Evolutionary conservation across 192 early-diverging fungal genomes (phyloP), one percentile per base, ranked within the genome.

Genomic region (Coemansia reversa): DNA sequence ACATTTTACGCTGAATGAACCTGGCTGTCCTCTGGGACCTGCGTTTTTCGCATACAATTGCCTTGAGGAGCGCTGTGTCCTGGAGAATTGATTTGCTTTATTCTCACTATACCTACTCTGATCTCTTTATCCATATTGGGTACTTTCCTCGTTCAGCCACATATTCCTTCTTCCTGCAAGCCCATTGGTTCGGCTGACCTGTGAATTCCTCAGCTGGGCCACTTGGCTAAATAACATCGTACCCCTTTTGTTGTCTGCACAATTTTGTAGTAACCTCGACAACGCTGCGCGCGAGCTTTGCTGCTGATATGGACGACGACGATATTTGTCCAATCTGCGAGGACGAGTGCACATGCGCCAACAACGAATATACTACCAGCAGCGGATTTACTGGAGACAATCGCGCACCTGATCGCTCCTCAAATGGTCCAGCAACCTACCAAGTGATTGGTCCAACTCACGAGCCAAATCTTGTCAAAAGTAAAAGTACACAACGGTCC

Each of bases 291-390:
- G 48, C 20, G 48, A 19, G 48, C 48, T 9, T 16, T 49, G 64
- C 65, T 7, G 60, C 48, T 24, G 76, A 69, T 45, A 67, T 70
- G 71, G 76, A 79, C 25, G 76, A 79, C 27, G 76, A 79, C 60
- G 76, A 79, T 35, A 79, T 79, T 18, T 79, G 76, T 29, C 76
- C 76, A 9, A 79, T 79, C 35, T 79, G 76, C 58, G 76, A 79
- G 55, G 76, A 79, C 54, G 76, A 79, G 39, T 79, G 76, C 55
- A 74, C 67, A 7, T 79, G 76, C 39, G 60, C 52, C 27, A 70
- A 67, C 65, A 16, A 64, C 7, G 55, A 68, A 33, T 29, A 51
- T 9, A 51, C 45, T 25, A 55, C 23, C n/a, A 51, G 30, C 62
- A 54, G 30, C 58, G 48, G 7, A 45, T 11, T 14, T 42, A 48